These are phyloP conservation scores for Phytophthora pluvialis DNA, from an alignment of 352 stramenopile species.

Conservation along the genomic window DNA sequence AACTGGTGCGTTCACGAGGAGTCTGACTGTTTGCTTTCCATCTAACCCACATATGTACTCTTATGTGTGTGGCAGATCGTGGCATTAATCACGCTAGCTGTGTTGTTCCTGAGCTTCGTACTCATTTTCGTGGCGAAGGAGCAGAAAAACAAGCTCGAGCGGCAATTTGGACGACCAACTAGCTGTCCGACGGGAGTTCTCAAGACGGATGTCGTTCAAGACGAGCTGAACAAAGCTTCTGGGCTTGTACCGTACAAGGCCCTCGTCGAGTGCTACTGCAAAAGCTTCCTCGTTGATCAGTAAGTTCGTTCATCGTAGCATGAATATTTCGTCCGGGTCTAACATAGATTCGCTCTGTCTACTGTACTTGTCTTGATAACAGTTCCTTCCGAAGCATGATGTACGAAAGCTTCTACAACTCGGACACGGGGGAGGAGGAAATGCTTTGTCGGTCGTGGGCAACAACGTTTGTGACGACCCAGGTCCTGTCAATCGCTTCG, in stretches of 20 bases:
- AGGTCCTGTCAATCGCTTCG: constrained; percentile 63
- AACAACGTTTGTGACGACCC: constrained; percentile 70
- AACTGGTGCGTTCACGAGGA: constrained; percentile 45
- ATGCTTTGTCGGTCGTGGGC: constrained; percentile 72
- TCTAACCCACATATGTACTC: constrained; percentile 1
- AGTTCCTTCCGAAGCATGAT: constrained; percentile 72
- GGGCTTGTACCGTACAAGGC: constrained; percentile 68
- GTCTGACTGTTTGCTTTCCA: neutral
- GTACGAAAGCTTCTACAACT: constrained; percentile 60
- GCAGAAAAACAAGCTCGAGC: constrained; percentile 75
- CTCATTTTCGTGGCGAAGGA: constrained; percentile 79
- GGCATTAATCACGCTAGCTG: constrained; percentile 66
- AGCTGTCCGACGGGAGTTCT: constrained; percentile 63
- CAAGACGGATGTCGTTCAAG: constrained; percentile 71
- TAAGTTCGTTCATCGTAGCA: constrained; percentile 31
- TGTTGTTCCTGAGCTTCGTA: constrained; percentile 79
- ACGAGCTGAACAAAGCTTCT: constrained; percentile 65
- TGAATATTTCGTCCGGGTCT: neutral
- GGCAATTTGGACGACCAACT: constrained; percentile 68
- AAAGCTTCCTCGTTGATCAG: constrained; percentile 53
- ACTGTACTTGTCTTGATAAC: neutral
- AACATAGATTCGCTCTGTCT: neutral
- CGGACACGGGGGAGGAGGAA: constrained; percentile 34
- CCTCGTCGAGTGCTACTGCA: constrained; percentile 86
- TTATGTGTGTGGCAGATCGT: constrained; percentile 43